Percentiles rank a stretch among this genome's conserved stretches.
Evolutionary conservation across 1,284 basidiomycete species (phyloP).

Genomic region (Mrakiaceae sp.): DNA sequence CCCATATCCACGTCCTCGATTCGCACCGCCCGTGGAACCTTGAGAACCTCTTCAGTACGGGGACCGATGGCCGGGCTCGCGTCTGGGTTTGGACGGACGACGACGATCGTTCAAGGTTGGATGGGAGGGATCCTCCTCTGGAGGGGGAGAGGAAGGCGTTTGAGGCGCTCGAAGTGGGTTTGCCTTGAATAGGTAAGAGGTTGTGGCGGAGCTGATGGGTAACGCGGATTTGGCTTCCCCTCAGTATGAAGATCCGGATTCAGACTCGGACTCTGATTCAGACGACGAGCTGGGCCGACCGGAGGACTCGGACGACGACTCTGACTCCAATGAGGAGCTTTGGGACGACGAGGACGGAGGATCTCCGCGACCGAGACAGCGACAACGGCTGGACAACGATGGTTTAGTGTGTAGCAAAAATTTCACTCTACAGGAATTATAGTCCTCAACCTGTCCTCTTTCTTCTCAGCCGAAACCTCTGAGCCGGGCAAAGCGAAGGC

Average conservation of each 20-base stretch:
- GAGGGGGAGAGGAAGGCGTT: conserved; percentile 47
- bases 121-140: too few relatives aligned
- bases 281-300: conserved; percentile 36
- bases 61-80: conserved; percentile 27
- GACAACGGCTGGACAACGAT: conserved; percentile 19
- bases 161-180: conserved; percentile 62
- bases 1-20: conserved; percentile 85
- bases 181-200: neutral
- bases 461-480: conserved; percentile 37
- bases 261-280: conserved; percentile 49
- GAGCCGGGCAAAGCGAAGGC: conserved; percentile 56
- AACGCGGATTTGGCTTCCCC: neutral
- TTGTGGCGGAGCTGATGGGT: neutral
- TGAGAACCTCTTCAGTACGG: conserved; percentile 68
- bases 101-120: conserved; percentile 26
- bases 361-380: neutral
- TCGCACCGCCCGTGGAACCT: conserved; percentile 85
- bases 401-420: conserved; percentile 13
- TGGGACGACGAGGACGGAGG: conserved; percentile 30
- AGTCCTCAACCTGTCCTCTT: neutral
- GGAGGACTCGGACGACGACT: conserved; percentile 19
- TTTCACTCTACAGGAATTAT: neutral
- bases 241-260: conserved; percentile 57
- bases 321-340: conserved; percentile 26
- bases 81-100: conserved; percentile 78